phyloP scores from a whole-genome alignment of 2,329 filamentous ascomycete species.

The Verticillium longisporum region DNA sequence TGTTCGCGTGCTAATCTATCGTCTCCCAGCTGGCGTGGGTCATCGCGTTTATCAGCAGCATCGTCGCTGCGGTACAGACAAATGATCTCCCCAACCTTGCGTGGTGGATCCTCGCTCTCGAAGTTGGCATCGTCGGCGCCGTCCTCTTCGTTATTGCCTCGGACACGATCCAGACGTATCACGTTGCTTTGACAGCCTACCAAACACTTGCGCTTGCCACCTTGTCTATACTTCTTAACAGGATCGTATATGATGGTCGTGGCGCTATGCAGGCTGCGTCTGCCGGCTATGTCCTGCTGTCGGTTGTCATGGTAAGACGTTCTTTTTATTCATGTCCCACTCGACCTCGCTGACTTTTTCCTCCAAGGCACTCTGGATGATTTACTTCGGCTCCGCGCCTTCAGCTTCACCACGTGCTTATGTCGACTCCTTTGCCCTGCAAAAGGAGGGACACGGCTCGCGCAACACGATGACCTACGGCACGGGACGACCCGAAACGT shows the following conservation, averaged over 20 bases:
- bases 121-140: conserved; percentile 73
- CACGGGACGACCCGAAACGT: conserved; percentile 75
- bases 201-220: conserved; percentile 77
- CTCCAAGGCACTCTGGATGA: conserved; percentile 87
- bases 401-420: conserved; percentile 81
- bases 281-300: conserved; percentile 88
- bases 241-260: conserved; percentile 69
- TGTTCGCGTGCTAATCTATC: conserved; percentile 12
- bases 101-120: conserved; percentile 88
- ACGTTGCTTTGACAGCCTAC: conserved; percentile 86
- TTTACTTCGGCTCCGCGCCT: conserved; percentile 94
- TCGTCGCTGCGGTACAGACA: conserved; percentile 57
- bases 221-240: conserved; percentile 79
- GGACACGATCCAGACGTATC: conserved; percentile 79
- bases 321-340: neutral
- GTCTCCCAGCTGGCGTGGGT: conserved; percentile 77
- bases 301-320: conserved; percentile 82
- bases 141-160: conserved; percentile 79
- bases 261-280: conserved; percentile 77
- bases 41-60: conserved; percentile 81
- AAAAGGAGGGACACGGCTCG: conserved; percentile 72
- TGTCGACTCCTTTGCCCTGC: conserved; percentile 89
- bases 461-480: conserved; percentile 69
- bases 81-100: conserved; percentile 66
- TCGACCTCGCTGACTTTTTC: neutral